phyloP scores from a whole-genome alignment of 805 yeast species.

The Pachysolen tannophilus region DNA sequence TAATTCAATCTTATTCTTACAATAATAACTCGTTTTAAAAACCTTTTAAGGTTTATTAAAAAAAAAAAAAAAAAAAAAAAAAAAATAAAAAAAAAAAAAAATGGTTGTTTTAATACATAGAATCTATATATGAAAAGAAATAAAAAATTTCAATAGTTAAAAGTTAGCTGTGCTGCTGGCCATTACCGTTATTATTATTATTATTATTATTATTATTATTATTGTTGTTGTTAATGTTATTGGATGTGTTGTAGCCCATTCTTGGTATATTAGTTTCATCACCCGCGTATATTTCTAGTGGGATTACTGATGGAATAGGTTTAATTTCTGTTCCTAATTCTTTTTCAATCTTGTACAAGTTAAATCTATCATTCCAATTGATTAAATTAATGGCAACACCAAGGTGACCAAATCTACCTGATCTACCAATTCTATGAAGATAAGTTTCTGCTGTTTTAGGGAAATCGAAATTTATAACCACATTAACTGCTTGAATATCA shows the following conservation, averaged over 20 bases:
- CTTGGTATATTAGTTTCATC: conserved; percentile 70
- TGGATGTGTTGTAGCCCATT: conserved; percentile 70
- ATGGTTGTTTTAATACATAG: conserved; percentile 11
- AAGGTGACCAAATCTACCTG: conserved; percentile 97
- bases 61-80: conserved; percentile 6
- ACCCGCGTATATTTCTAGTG: conserved; percentile 81
- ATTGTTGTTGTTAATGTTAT: conserved; percentile 21
- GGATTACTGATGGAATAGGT: conserved; percentile 93
- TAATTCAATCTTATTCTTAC: too few species aligned
- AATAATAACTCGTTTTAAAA: too few species aligned
- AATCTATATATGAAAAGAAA: conserved; percentile 1
- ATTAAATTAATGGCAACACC: conserved; percentile 96
- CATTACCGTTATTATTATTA: conserved; percentile 10
- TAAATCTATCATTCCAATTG: conserved; percentile 94
- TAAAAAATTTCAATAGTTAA: conserved; percentile 2
- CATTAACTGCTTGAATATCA: conserved; percentile 98
- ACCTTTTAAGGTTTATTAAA: too few species aligned
- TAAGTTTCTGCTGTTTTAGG: conserved; percentile 98
- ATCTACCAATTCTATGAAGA: conserved; percentile 97
- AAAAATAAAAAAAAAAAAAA: conserved; percentile 8
- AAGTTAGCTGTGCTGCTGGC: conserved; percentile 16
- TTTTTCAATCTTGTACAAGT: conserved; percentile 90
- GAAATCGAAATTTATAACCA: conserved; percentile 96
- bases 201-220: conserved; percentile 16
- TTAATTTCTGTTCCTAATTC: conserved; percentile 96